Conservation (phyloP, 495 filamentous ascomycete species). For the Hypoxylon rickii region DNA sequence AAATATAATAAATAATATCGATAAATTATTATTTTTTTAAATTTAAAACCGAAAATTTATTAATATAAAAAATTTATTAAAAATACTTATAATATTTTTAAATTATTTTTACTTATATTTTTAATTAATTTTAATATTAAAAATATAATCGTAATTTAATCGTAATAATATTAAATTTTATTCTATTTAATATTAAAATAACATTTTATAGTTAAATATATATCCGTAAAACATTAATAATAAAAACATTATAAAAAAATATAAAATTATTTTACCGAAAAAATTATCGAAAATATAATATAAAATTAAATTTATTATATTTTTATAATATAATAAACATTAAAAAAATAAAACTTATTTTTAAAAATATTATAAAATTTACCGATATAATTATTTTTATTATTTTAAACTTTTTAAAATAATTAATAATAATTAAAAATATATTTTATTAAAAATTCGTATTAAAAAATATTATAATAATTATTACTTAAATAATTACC, state of each 20-base stretch:
- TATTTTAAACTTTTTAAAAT: neutral
- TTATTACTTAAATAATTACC: neutral
- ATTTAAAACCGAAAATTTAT: neutral
- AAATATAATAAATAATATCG: neutral
- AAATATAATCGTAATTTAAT: neutral
- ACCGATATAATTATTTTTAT: neutral
- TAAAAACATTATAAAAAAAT: conserved; percentile 2
- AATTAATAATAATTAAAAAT: neutral
- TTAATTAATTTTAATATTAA: neutral
- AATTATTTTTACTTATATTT: neutral
- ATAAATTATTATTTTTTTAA: conserved; percentile 6
- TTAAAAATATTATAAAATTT: neutral
- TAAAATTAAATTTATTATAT: neutral
- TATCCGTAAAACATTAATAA: neutral
- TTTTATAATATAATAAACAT: neutral
- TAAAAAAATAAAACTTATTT: neutral
- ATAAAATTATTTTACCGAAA: neutral
- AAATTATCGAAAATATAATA: neutral
- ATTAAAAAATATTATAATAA: neutral
- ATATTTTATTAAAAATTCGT: neutral
- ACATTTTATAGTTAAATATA: neutral
- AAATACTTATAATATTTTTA: neutral
- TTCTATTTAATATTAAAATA: neutral
- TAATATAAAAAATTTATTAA: conserved; percentile 2
- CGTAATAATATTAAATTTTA: neutral